Percentiles rank a stretch among this genome's conserved stretches.
phyloP scores from a whole-genome alignment of 805 yeast genomes.

The Saturnispora saitoi region DNA sequence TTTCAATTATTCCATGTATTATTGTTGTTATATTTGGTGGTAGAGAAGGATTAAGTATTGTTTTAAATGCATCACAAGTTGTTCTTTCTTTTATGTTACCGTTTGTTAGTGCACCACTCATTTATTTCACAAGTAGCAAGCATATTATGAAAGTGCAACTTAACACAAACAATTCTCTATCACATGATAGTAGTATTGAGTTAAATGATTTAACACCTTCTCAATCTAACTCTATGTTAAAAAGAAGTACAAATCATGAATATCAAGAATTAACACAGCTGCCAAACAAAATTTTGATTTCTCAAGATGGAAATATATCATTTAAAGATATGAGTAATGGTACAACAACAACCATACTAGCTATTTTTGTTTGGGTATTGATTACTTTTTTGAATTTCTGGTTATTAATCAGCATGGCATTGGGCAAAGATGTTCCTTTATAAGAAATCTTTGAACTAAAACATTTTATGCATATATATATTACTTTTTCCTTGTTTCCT shows the following conservation, averaged over 20 bases:
- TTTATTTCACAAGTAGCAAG: slow-evolving; percentile 68
- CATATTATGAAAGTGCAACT: slow-evolving; percentile 27
- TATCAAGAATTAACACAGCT: not conserved
- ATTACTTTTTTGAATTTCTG: slow-evolving; percentile 67
- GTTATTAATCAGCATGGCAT: slow-evolving; percentile 38
- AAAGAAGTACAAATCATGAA: not conserved
- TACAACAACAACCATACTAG: slow-evolving; percentile 40
- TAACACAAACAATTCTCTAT: slow-evolving; percentile 5
- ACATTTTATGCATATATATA: not conserved
- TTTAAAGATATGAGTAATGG: slow-evolving; percentile 68
- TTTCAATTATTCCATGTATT: slow-evolving; percentile 81
- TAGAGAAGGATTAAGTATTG: slow-evolving; percentile 68
- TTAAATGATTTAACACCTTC: not conserved
- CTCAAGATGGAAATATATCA: slow-evolving; percentile 5
- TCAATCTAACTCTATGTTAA: not conserved
- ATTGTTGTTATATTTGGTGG: slow-evolving; percentile 67
- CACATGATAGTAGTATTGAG: not conserved
- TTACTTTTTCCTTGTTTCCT: not conserved
- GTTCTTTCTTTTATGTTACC: slow-evolving; percentile 75
- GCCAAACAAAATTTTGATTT: slow-evolving; percentile 1
- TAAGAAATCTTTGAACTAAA: not conserved
- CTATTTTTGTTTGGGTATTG: slow-evolving; percentile 58
- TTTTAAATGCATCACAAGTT: slow-evolving; percentile 77
- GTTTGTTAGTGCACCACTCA: slow-evolving; percentile 79
- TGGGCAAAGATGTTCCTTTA: slow-evolving; percentile 28